Evolutionary conservation across 1,139 yeast genomes (phyloP), one percentile per base, ranked within the genome.

Genomic region (Candida albicans): DNA sequence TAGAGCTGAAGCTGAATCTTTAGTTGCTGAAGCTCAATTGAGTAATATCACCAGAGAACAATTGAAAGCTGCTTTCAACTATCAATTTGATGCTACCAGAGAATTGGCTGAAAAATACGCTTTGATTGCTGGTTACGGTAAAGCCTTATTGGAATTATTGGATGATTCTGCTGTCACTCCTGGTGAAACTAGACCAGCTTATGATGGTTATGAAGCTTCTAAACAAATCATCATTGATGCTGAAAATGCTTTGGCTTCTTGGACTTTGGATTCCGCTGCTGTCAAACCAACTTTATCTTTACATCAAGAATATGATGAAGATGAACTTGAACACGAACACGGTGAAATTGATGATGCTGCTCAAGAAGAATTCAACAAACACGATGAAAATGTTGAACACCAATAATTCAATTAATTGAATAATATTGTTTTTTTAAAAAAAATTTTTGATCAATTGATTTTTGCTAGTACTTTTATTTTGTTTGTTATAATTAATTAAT

Each of bases 151-250:
- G 65, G 98, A 93, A 77, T 82, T 93, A 66, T 81, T 93, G 65
- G 98, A 93, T 67, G 98, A 91, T 69, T 75, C 95, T 56, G 95
- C 98, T 51, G 97, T 93, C 55, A 91, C 98, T 53, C 99, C 99
- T 53, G 99, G 99, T 75, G 99, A 93, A 78, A 88, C 96, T 51
- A 89, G 98, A 77, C 95, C 96, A 35, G 95, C 96, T 50, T 93
- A 93, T 70, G 98, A 93, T 64, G 98, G 99, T 56, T 91, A 90
- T 70, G 98, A 93, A 67, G 96, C 96, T 46, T 87, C 97, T 49
- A 91, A 91, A 79, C 98, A 93, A 77, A 90, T 93, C 70, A 89
- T 93, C 61, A 87, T 90, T 63, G 99, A 93, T 68, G 95, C 96
- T 57, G 99, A 93, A 77, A 87, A 84, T 58, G 96, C 98, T 48